Evolutionary conservation across 352 stramenopile species (phyloP), one percentile per base, ranked within the genome.

Genomic region (Pythium vanterpoolii): DNA sequence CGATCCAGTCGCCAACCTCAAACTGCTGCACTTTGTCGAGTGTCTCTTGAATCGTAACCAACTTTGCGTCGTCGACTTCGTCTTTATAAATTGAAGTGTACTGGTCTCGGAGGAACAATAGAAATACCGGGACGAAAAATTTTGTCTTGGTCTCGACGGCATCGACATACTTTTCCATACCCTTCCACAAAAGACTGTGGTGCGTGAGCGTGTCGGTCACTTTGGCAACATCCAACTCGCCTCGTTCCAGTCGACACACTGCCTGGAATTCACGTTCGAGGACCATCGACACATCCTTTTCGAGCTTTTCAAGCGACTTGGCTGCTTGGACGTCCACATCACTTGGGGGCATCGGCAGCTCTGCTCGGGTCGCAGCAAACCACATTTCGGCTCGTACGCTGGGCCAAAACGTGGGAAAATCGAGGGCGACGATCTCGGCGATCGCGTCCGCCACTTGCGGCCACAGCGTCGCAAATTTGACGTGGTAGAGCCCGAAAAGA

Each of bases 401-500:
- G 5, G 72, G 68, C 83, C 85, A 93, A 21, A 84, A 65, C n/a
- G 81, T 73, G 13, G 76, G 66, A 54, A 92, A 89, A 19, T 92
- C 71, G 19, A 76, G 54, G 16, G 71, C 55, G 6, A 77, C 69
- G 13, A 79, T 71, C 30, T 77, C 71, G 18, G 89, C 83, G 31
- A 96, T 67, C 1, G 83, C 82, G 23, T 90, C 79, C 0, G 83
- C 68, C 23, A 96, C 68, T 39, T 96, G 87, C 10, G 82, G 56
- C 87, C 87, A 96, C 60, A 96, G 80, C 5, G 82, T 90, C 8
- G 87, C 79, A 52, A 95, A 94, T 61, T 96, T 96, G 55, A 96
- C 83, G 56, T 96, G 86, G 66, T 90, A 93, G 19, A 95, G 62
- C 49, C 87, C 87, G 33, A 93, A 72, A 26, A 95, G 63, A 19